Base-by-base conservation (phyloP, 495 filamentous ascomycete species). In the Sporormia fimetaria region DNA sequence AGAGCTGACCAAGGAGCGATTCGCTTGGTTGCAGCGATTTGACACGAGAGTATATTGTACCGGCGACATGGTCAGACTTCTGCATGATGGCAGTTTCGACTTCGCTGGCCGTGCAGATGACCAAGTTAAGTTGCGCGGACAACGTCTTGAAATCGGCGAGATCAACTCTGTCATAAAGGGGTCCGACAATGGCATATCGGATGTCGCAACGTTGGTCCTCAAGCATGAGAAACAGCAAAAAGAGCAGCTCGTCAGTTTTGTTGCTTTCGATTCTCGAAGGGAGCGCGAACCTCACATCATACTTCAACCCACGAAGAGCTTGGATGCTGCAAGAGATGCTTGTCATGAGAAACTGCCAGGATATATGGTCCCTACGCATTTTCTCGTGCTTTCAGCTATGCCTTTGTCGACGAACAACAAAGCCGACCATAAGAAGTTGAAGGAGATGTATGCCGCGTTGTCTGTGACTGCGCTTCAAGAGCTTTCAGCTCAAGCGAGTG, bases 321-420 rank as follows among this genome's bases (percentile, higher is more conserved):
- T 67, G 11, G 33, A 33, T 3, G 44, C 26, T 8, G 62, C 73
- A 11, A 63, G 59, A 30, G 59, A 71, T 5, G 69, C 67, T 14
- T 86, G 82, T 41, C 66, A 64, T 33, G 49, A 63, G 5, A 70
- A 62, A 20, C 68, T 87, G 4, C 79, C 82, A 2, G 65, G 63
- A 3, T 87, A 87, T 49, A 86, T 86, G 81, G 70, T 86, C 18
- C 82, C 82, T 11, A 80, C 80, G 1, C 77, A 83, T 49, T 68
- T 86, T 38, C 55, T 87, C 14, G 71, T 71, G 8, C 52, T 87
- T 6, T 65, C 70, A 0, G 61, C 54, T 12, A 69, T 87, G 24
- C 82, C 82, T 0, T 64, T 87, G 0, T 80, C 76, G 2, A 56
- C 72, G 3, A 87, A 83, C 55, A 85, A 86, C 56, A 87, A 87